Base-by-base conservation (phyloP, 257 asterid species). In the Plectranthus barbatus region DNA sequence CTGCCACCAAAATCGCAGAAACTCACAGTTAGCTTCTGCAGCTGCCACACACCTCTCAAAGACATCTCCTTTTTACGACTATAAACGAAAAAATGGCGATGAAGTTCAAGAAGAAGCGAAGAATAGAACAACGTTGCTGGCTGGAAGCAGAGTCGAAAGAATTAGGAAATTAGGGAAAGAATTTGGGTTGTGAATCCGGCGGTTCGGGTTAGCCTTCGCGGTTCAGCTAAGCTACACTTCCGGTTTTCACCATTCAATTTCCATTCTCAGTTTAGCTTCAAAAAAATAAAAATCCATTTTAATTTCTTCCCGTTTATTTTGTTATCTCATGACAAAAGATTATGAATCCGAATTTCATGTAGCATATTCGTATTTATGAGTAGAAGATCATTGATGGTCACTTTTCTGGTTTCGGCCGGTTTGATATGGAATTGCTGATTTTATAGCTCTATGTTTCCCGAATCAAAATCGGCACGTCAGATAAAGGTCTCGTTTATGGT, bases 1-100 rank as follows among this genome's bases (percentile, higher is more conserved):
- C 99, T 89, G 73, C 99, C 99, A 5, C 97, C 94, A 86, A 86
- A 84, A 65, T 89, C 59, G 62, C 91, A 86, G 66, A 66, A 86
- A 70, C 93, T 86, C 56, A 92, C 96, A 19, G 87, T 45, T 44
- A 92, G 72, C 73, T 86, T 92, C 44, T 82, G 78, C 37, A 92
- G 76, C 71, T 86, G 97, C 99, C 99, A 92, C 1, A 75, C 94
- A 61, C 99, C 99, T 75, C 90, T 83, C 51, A 84, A 1, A 12
- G 98, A 77, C 98, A 91, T 87, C 75, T 77, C 17, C 17, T 12
- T n/a, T 13, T 49, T 7, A 19, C 9, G 13, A 17, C 6, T 33
- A 8, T 19, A 37, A 33, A 11, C 24, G 37, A 24, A 6, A 29
- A 40, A 20, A 37, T 19, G 63, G 34, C 5, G 24, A 34, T 19